Evolutionary conservation across 1,284 basidiomycete genomes (phyloP).

Genomic region (Schizophyllum amplum): DNA sequence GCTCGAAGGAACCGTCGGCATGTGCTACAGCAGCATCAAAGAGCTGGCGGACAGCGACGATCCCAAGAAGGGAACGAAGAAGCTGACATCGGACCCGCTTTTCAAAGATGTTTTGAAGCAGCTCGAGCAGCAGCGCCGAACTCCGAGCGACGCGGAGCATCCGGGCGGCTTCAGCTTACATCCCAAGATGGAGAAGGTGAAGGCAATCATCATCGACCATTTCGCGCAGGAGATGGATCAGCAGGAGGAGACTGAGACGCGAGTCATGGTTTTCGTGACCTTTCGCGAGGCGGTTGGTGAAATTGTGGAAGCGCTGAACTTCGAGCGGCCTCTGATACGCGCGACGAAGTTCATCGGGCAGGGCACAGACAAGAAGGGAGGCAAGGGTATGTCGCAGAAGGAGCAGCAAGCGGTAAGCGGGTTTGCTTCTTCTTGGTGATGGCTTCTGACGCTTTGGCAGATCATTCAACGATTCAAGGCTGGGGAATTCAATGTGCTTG

Average conservation of each 20-base stretch:
- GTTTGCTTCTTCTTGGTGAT: constrained; percentile 5
- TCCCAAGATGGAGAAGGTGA: constrained; percentile 90
- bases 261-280: constrained; percentile 95
- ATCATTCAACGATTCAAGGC: constrained; percentile 82
- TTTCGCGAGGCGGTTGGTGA: constrained; percentile 88
- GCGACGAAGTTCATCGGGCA: constrained; percentile 90
- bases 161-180: constrained; percentile 57
- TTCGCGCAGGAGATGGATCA: constrained; percentile 59
- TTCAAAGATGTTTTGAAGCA: constrained; percentile 59
- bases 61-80: constrained; percentile 28
- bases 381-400: constrained; percentile 85
- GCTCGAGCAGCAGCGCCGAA: constrained; percentile 43
- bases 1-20: constrained; percentile 77
- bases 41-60: constrained; percentile 27
- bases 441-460: constrained; percentile 28
- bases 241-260: constrained; percentile 38
- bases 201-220: constrained; percentile 70
- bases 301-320: constrained; percentile 73
- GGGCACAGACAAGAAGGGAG: constrained; percentile 76
- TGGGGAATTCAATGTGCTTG: constrained; percentile 87
- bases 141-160: background rate
- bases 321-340: constrained; percentile 65
- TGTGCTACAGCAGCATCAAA: constrained; percentile 45
- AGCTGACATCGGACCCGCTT: constrained; percentile 44
- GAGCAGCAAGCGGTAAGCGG: constrained; percentile 76